Evolutionary conservation across 2,329 filamentous ascomycete species (phyloP), one percentile per base, ranked within the genome.

Genomic region (Mariannaea elegans): DNA sequence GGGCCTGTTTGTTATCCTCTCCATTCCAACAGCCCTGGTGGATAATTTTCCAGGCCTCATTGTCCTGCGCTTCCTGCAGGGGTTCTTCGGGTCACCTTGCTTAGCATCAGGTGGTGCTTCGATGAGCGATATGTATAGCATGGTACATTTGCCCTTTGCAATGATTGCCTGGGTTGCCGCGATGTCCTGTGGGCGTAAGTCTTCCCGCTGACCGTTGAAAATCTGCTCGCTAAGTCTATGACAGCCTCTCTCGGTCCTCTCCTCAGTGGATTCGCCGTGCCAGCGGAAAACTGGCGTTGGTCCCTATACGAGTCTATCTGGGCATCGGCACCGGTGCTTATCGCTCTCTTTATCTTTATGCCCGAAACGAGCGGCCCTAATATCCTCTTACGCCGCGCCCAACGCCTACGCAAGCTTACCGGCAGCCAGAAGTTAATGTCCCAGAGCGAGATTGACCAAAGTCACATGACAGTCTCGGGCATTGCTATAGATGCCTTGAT

Each of bases 1-100:
- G 77, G 83, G 84, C 57, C 77, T 91, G 27, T 92, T 91, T 71
- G 85, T 90, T 45, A 81, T 91, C 59, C 73, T 92, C 8, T 86
- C 83, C 4, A 81, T 92, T 14, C 88, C 89, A 0, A 85, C 87
- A 0, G 86, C 87, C 0, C 72, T 91, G 0, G 85, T 86, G 2
- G 75, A 83, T 41, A 90, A 87, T 75, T 90, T 88, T 49, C 77
- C 84, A 0, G 87, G 87, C 0, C 78, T 92, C 7, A 81, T 90
- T 66, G 85, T 89, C 3, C 77, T 88, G 2, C 82, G 87, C 2
- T 90, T 90, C 74, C 73, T 90, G 4, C 84, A 86, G 58, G 88
- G 87, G 87, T 27, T 27, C 24, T 27, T 27, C 24, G 24, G 24
- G 24, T 27, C 24, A 9, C 24, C 24, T 27, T 27, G 85, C 71